Evolutionary conservation across 225 moss, liverwort and hornwort genomes (phyloP), one percentile per base, ranked within the genome.

Genomic region (Pleurozium schreberi): DNA sequence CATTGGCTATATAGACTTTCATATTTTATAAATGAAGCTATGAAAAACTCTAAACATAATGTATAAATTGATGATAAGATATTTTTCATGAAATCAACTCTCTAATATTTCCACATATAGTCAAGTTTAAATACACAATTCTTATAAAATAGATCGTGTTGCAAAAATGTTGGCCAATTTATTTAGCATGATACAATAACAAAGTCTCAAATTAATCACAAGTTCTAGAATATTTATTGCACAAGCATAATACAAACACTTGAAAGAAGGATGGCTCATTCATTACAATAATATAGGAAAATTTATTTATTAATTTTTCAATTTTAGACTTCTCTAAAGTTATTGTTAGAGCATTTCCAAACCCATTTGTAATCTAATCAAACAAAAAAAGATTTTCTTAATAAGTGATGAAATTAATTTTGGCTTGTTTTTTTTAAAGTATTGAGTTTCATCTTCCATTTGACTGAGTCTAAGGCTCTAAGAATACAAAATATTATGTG

Each of bases 21-120:
- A n/a, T n/a, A 53, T 53, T 4, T 53, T 23, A 1, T 9, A 53
- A 9, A 0, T 77, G 6, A 14, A 5, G 6, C 0, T 36, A 0
- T 52, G 23, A 53, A 6, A 47, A 9, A 14, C 36, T 36, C 53
- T 23, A 36, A 38, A 25, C 2, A 55, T 55, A 77, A 14, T 79
- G 1, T 11, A 57, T n/a, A 0, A 78, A 78, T 17, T 26, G n/a
- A n/a, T 57, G 10, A 78, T 26, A 7, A 57, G 4, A 27, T 27
- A n/a, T n/a, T 27, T 79, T n/a, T 57, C 7, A n/a, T 27, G 11
- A 7, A 57, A 57, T 79, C 26, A 18, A 55, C 55, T 55, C 5
- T 7, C 5, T 10, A 79, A 27, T 18, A 4, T 27, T 27, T 25
- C 4, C n/a, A 40, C 5, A 80, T 12, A 10, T 58, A 6, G 3